Evolutionary conservation across 352 stramenopile species (phyloP), one percentile per base, ranked within the genome.

Genomic region (Thalassiosira mediterranea): DNA sequence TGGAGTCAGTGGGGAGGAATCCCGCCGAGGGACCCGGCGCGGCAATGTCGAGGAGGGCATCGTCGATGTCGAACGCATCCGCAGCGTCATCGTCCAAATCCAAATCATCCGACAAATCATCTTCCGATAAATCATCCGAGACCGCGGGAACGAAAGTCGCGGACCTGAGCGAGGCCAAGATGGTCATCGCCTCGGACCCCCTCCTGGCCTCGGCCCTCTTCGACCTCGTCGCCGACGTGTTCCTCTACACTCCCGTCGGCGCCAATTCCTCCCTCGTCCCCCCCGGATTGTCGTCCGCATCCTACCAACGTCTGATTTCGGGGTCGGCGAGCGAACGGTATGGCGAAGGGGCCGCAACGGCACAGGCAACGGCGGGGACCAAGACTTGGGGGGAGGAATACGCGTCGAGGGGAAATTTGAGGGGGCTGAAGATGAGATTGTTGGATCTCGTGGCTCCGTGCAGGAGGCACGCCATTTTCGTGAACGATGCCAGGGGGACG

Each of bases 371-470:
- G n/a, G 19, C 52, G 8, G 52, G 52, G 2, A 13, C 2, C 0
- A 60, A 60, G 26, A 60, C 74, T 52, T 86, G 65, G 68, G 58
- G 48, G 15, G 78, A 76, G 15, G 86, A 90, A 76, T 85, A 86
- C 72, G 75, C 70, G 4, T 44, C 65, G 3, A 48, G 52, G 8
- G 28, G 26, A 29, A 67, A 40, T 42, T 66, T 90, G n/a, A 54
- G 61, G 11, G 51, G 76, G 32, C 60, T 84, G 13, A 90, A 91
- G 69, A 40, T 82, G 26, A 70, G 63, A 49, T 37, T 90, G n/a
- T 57, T 93, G 25, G 84, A 93, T 60, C 84, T 88, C 52, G 81
- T 93, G 61, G 74, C 87, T 42, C 87, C 87, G 0, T 81, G 65
- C 70, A 44, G 81, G 32, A 67, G 56, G 60, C 82, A 73, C 60